Base-by-base conservation (phyloP, 371 early-diverging fungal species). In the Rhizopus delemar region DNA sequence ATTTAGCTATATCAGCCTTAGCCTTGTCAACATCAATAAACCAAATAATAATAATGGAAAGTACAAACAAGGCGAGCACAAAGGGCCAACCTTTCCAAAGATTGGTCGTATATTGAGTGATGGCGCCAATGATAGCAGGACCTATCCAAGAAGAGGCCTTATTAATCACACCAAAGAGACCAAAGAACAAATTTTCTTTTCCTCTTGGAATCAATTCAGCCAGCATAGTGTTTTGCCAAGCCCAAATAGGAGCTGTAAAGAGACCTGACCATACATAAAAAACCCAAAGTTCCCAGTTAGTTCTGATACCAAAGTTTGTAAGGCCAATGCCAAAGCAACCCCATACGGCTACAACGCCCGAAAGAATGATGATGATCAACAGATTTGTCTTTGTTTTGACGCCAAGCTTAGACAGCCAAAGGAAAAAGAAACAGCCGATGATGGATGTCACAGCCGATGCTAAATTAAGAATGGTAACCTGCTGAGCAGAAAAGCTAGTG, bases 111-210 rank as follows among this genome's bases (percentile, higher is more conserved):
- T 74, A 48, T 43, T 74, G 62, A 1, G 82, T 77, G 22, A 85
- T 81, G 2, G 82, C 85, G 6, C 80, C 83, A 38, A 83, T 82
- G 15, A 83, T 70, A 35, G 82, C 80, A 9, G 85, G 85, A 16
- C 85, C 85, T 31, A 85, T 78, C 83, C 83, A 85, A 8, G 82
- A 78, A 1, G 83, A 83, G 3, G 74, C 85, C 53, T 85, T 85
- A 51, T 85, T 83, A 33, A 81, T 77, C 3, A 85, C 73, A 55
- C 82, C 82, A 61, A 85, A 85, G 13, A 85, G 59, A 59, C 83
- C 81, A 65, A 85, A 83, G 74, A 82, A 85, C 48, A 83, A 61
- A 22, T 82, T 83, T 62, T 85, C 85, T 45, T 78, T 82, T 8
- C 85, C 85, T 51, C 67, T 74, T 0, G 85, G 85, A 3, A 77